Evolutionary conservation across 305 asterid species (phyloP), one percentile per base, ranked within the genome.

Genomic region (Plantago coronopus): DNA sequence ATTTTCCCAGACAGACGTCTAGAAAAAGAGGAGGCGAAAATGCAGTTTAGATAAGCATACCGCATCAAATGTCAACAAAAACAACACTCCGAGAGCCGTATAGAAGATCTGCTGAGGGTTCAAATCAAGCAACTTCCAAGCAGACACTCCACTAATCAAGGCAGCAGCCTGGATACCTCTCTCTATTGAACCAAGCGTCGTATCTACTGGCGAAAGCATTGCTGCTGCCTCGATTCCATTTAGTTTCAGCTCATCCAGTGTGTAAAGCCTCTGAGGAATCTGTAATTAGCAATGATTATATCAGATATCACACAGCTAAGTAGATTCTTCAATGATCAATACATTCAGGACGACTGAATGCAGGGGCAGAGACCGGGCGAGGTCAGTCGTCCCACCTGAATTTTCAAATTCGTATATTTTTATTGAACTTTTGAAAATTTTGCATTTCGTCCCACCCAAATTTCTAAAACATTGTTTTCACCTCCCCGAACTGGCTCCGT

Each of bases 181-280:
- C 79, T 84, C 91, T 38, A 88, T 72, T 3, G 93, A 74, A 49
- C 94, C 91, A 44, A 91, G 76, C 34, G 95, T 86, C 50, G 89
- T 16, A 65, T 91, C 97, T 31, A 79, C 86, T 1, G 98, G 98
- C 38, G 95, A 83, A 16, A 91, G 77, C 61, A 91, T 88, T 63
- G 95, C 74, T 4, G 69, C 59, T 4, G 97, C 66, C 72, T 82
- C 90, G 15, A 91, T 88, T 57, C 98, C 97, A 61, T 91, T 91
- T 87, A 91, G 70, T 72, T 68, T 84, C 62, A 91, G 60, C 67
- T 91, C 98, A 77, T 91, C 98, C 73, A 86, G 70, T 2, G 96
- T 77, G 78, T 91, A 91, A 17, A 91, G 88, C 74, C 97, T 85
- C 76, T 84, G 95, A 15, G 98, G 98, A 70, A 91, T 84, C 98